A percentile compares a stretch with the other conserved stretches of the same genome.
Conservation (phyloP, 192 early-diverging fungal species). For the Coemansia sp. region DNA sequence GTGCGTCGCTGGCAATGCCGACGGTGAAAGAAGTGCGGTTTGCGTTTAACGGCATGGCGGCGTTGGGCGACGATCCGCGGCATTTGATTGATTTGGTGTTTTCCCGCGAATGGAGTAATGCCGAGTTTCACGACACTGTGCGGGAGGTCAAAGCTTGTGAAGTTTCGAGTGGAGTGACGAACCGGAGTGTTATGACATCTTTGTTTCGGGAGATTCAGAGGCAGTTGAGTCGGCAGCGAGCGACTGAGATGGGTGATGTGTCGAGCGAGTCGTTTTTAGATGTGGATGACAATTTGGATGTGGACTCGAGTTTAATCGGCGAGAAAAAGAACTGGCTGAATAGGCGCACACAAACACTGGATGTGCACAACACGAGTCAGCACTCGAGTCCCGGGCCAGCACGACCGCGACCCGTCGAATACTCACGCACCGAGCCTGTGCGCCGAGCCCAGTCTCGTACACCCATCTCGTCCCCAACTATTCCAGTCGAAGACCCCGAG, state of each 20-base stretch:
- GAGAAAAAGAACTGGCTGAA: not conserved
- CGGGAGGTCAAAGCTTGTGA: not conserved
- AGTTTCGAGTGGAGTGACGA: conserved; percentile 12
- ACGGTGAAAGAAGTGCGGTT: conserved; percentile 48
- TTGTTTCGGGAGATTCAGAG: conserved; percentile 37
- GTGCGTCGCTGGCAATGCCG: conserved; percentile 36
- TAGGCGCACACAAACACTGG: not conserved
- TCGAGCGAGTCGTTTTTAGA: not conserved
- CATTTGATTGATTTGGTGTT: conserved; percentile 47
- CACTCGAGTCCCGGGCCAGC: conserved; percentile 3
- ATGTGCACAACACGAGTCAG: not conserved
- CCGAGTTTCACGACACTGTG: conserved; percentile 24
- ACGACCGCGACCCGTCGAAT: not conserved
- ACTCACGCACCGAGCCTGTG: not conserved
- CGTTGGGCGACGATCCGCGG: conserved; percentile 32
- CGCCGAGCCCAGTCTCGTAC: not conserved
- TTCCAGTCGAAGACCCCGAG: not conserved
- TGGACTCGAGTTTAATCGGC: not conserved
- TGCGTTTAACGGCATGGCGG: conserved; percentile 47
- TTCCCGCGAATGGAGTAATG: conserved; percentile 32
- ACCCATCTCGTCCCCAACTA: not conserved
- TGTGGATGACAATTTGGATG: not conserved
- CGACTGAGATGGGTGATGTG: too few relatives aligned
- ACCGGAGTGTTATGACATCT: conserved; percentile 23
- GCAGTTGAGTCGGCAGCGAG: conserved; percentile 10